phyloP scores from a whole-genome alignment of 768 basidiomycete genomes.

The Boletus reticulatus region DNA sequence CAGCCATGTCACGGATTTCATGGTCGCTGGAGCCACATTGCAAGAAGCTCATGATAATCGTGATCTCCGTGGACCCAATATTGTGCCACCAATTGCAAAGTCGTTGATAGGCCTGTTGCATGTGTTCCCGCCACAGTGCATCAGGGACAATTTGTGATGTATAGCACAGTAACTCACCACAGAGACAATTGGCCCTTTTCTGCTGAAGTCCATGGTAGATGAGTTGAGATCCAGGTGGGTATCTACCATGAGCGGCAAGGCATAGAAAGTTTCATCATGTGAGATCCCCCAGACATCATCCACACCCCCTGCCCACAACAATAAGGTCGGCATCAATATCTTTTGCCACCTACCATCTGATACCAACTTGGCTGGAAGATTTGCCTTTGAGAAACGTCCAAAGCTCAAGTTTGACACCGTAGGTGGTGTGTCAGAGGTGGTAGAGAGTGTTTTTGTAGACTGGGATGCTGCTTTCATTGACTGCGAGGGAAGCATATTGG shows the following conservation, averaged over 20 bases:
- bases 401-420: no score
- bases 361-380: neutral
- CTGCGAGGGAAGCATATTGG: no score
- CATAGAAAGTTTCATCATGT: neutral
- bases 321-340: neutral
- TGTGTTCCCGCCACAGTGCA: no score
- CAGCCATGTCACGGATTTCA: neutral
- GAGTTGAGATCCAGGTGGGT: neutral
- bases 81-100: neutral
- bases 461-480: no score
- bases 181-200: neutral
- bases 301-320: neutral
- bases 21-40: neutral
- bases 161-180: neutral
- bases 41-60: slow-evolving; percentile 1
- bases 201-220: neutral
- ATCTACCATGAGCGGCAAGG: neutral
- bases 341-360: neutral
- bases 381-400: neutral
- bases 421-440: no score
- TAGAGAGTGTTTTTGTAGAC: no score
- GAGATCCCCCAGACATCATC: neutral
- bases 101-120: slow-evolving; percentile 1
- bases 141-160: no score
- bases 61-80: neutral